Evolutionary conservation across 768 basidiomycete species (phyloP).

Genomic region (Neoboletus magnificus): DNA sequence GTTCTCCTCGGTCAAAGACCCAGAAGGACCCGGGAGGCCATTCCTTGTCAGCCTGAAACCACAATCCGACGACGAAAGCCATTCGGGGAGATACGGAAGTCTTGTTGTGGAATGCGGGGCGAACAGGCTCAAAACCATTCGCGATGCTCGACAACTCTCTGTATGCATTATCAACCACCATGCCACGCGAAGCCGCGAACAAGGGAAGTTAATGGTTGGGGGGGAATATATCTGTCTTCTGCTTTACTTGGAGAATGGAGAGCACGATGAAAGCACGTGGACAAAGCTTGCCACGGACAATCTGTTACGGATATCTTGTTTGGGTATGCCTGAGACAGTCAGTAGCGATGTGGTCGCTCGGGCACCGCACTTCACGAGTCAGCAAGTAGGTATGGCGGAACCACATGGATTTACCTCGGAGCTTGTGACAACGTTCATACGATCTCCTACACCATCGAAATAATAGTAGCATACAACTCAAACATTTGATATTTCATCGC

Average conservation of each 20-base stretch:
- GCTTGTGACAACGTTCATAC: slow-evolving; percentile 1
- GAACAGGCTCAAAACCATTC: slow-evolving; percentile 1
- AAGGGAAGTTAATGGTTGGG: slow-evolving; percentile 3
- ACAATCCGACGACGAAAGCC: not conserved
- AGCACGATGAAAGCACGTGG: not conserved
- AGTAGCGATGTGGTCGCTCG: too few relatives aligned
- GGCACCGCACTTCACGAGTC: not conserved
- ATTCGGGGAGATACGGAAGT: not conserved
- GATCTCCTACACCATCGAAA: not conserved
- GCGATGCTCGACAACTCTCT: not conserved
- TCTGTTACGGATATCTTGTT: not conserved
- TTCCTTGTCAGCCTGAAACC: not conserved
- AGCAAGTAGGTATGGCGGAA: not conserved
- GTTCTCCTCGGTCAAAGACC: not conserved
- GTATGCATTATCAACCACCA: slow-evolving; percentile 8
- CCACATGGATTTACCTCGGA: not conserved
- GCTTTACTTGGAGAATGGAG: not conserved
- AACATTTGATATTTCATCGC: not conserved
- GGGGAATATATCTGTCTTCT: slow-evolving; percentile 6
- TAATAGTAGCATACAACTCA: not conserved
- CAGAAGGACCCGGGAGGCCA: not conserved
- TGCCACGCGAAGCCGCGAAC: not conserved
- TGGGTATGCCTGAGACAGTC: not conserved
- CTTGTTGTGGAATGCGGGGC: slow-evolving; percentile 7
- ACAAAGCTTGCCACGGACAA: slow-evolving; percentile 6